Evolutionary conservation across 306 rosid species (phyloP), one percentile per base, ranked within the genome.

Genomic region (Betula pendula): DNA sequence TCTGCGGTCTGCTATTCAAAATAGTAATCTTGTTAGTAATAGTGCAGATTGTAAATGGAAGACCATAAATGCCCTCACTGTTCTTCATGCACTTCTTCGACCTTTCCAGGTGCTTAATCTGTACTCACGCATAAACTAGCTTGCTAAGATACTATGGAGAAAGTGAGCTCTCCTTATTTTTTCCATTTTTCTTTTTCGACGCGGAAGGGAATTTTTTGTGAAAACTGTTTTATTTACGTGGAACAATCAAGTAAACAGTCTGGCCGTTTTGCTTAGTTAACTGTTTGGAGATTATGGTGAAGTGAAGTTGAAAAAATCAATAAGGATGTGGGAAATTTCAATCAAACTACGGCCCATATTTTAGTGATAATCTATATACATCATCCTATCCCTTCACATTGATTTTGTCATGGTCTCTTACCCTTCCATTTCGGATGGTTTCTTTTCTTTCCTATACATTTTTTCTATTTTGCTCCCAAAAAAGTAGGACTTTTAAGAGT

Each of bases 31-130:
- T 73, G 74, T 88, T 35, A 80, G 55, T 62, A 65, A 60, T 65
- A 78, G 42, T 59, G 75, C 82, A 5, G 82, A 84, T 22, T 65
- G 88, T 10, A 74, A 74, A 11, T 89, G 93, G 94, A 91, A 78
- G 44, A 88, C 93, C 6, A 40, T 84, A 50, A 93, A 89, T 80
- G 83, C 87, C 51, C 88, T 93, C 55, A 59, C 81, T 27, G 77
- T 91, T 85, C 96, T 93, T 77, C 96, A 82, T 65, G 85, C 98
- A 2, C 90, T 91, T 71, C 86, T 91, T 71, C 91, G 92, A 81
- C 98, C 98, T 29, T 93, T 90, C 71, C 98, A 91, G 93, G 98
- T 93, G 85, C 63, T 68, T 43, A 3, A 75, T 58, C 49, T 78
- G 55, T 55, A 14, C 24, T 71, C 68, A 53, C 5, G 25, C 19